Evolutionary conservation across 176 grass and related monocot genomes (phyloP), one percentile per base, ranked within the genome.

Genomic region (Triticum dicoccoides): DNA sequence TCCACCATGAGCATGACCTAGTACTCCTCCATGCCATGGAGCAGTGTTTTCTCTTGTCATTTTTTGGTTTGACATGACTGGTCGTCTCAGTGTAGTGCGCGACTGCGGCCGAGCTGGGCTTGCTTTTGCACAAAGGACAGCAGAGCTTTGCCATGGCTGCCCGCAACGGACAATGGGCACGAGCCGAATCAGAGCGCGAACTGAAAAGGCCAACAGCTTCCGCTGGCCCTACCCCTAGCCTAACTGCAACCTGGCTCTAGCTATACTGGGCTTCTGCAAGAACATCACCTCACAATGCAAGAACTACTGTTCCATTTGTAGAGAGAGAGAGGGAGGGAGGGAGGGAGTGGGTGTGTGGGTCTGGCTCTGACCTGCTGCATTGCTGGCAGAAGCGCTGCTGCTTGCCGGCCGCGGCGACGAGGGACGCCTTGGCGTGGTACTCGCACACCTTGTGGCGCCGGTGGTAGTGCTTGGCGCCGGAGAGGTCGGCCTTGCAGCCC

Each of bases 371-470:
- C 96, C 96, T 94, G 90, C 93, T 96, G 90, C 96, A 98, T 73
- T 98, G 96, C 85, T 98, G 96, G 91, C 96, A 98, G 91, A 98
- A 96, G 51, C 96, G 90, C 85, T 98, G 89, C 86, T 96, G 96
- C 86, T 94, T 82, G 11, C 93, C 93, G 34, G 10, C 83, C 33
- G 89, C 89, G 63, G 73, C 42, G 87, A 98, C 93, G 84, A 96
- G 83, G 69, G 93, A 76, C 11, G 96, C 92, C 93, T 98, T 98
- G 87, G 96, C 94, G 71, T 98, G 96, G 89, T 96, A 89, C 92
- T 98, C 96, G 86, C 96, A 98, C n/a, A 98, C 96, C 86, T 98
- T 98, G 77, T 98, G 96, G 65, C 96, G 94, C 77, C 96, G 90
- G 65, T 98, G 93, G 90, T 98, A 98, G 79, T 98, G 96, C 87